phyloP scores from a whole-genome alignment of 805 yeast species.

The Lipomyces yamanashiensis region DNA sequence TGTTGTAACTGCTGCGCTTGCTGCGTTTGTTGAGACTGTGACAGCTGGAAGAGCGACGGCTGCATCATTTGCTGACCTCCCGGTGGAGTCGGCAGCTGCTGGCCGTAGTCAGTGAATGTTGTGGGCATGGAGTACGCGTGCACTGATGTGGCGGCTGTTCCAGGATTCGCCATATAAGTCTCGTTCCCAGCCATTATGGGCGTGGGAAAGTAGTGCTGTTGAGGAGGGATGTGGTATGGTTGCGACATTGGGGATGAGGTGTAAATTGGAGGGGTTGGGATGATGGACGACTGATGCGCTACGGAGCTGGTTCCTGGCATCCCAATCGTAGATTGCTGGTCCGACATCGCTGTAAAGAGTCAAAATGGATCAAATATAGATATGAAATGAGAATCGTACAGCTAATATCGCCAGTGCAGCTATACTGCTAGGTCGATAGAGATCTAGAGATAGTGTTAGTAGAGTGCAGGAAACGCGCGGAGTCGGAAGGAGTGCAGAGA shows the following conservation, averaged over 20 bases:
- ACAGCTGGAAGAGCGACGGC: conserved; percentile 5
- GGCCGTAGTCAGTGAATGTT: conserved; percentile 21
- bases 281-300: not conserved
- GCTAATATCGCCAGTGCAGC: not conserved
- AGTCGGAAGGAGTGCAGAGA: too few relatives aligned
- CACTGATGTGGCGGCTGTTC: not conserved
- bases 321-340: conserved; percentile 16
- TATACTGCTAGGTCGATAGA: too few relatives aligned
- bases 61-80: conserved; percentile 19
- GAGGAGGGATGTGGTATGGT: conserved; percentile 17
- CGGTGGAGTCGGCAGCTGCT: conserved; percentile 28
- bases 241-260: conserved; percentile 13
- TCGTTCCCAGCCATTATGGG: conserved; percentile 1
- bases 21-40: conserved; percentile 11
- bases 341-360: conserved; percentile 12
- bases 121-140: conserved; percentile 13
- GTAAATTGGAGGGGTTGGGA: conserved; percentile 21
- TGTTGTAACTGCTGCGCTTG: conserved; percentile 27
- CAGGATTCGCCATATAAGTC: not conserved
- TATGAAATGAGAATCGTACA: not conserved
- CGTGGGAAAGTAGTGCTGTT: conserved; percentile 20
- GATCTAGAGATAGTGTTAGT: too few relatives aligned
- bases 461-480: too few relatives aligned
- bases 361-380: not conserved
- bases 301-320: conserved; percentile 1